phyloP scores from a whole-genome alignment of 352 stramenopile species.

The Phytophthora boehmeriae region DNA sequence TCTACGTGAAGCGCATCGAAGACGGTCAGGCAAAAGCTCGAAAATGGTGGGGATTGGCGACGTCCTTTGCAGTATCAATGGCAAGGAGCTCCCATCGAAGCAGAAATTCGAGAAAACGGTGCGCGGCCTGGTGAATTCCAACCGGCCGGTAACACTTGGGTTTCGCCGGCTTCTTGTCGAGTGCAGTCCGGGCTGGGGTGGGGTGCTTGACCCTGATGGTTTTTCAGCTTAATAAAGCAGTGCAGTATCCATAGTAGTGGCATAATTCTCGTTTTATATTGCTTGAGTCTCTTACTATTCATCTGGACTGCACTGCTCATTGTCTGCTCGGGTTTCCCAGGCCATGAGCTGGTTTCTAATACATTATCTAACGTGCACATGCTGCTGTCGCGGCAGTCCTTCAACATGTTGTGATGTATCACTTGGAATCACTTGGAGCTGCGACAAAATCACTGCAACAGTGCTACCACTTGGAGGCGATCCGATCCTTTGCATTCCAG shows the following conservation, averaged over 20 bases:
- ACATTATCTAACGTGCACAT: slow-evolving; percentile 28
- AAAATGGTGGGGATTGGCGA: slow-evolving; percentile 47
- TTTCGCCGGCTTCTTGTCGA: slow-evolving; percentile 49
- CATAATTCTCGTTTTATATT: slow-evolving; percentile 38
- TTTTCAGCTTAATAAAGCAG: slow-evolving; percentile 3
- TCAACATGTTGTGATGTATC: slow-evolving; percentile 8
- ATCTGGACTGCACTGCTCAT: slow-evolving; percentile 25
- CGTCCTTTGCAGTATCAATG: slow-evolving; percentile 46
- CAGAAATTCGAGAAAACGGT: slow-evolving; percentile 47
- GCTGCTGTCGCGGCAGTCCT: slow-evolving; percentile 2
- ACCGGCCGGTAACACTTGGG: slow-evolving; percentile 41
- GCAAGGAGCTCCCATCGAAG: slow-evolving; percentile 29
- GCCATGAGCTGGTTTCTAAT: slow-evolving; percentile 29
- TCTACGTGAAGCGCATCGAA: slow-evolving; percentile 52
- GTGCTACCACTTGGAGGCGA: slow-evolving; percentile 42
- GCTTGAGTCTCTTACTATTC: slow-evolving; percentile 35
- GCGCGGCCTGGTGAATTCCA: slow-evolving; percentile 31
- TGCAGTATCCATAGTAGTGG: neutral
- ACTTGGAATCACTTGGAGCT: slow-evolving; percentile 17
- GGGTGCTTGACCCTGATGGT: neutral
- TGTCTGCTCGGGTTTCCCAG: slow-evolving; percentile 2
- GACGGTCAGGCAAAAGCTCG: slow-evolving; percentile 38
- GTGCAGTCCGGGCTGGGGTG: slow-evolving; percentile 21
- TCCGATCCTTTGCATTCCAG: slow-evolving; percentile 81
- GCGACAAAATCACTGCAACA: slow-evolving; percentile 14